These are phyloP conservation scores for Arabidopsis lyrata DNA, from an alignment of 441 rosid genomes.

Conservation along the genomic window DNA sequence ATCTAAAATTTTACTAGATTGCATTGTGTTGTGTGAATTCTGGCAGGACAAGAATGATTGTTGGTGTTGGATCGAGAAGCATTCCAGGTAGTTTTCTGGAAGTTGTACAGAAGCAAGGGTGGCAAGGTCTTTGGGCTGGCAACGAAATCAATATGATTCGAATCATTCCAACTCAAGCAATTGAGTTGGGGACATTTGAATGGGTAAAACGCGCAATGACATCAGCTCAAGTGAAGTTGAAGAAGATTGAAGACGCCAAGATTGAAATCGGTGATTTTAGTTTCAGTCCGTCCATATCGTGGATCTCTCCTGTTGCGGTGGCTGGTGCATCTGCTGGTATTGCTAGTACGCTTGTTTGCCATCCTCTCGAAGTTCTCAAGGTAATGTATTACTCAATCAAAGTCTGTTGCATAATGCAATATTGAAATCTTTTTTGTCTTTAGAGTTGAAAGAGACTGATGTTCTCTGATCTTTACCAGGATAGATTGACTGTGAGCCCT, in stretches of 20 bases:
- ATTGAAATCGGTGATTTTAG: conserved; percentile 72
- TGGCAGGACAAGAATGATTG: conserved; percentile 94
- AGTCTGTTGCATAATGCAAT: not conserved
- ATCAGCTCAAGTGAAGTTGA: conserved; percentile 74
- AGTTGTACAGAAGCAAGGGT: conserved; percentile 87
- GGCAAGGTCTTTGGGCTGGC: conserved; percentile 99
- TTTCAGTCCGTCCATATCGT: conserved; percentile 68
- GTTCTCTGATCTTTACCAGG: conserved; percentile 58
- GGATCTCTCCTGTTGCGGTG: conserved; percentile 95
- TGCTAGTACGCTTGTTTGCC: conserved; percentile 88
- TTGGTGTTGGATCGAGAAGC: conserved; percentile 90
- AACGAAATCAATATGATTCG: conserved; percentile 93
- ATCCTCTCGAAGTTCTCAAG: conserved; percentile 99
- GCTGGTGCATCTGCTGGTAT: conserved; percentile 99
- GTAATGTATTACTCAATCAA: conserved; percentile 43
- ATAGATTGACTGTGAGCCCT: conserved; percentile 88
- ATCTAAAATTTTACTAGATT: conserved; percentile 13
- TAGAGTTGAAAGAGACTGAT: conserved; percentile 10
- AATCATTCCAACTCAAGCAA: conserved; percentile 94
- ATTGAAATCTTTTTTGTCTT: not conserved
- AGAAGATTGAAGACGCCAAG: conserved; percentile 56
- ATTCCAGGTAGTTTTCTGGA: conserved; percentile 91
- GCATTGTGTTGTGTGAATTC: conserved; percentile 35
- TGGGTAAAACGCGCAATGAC: conserved; percentile 83
- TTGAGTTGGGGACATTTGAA: conserved; percentile 94